Base-by-base conservation (phyloP, 2,329 filamentous ascomycete species). In the Exophiala sideris region DNA sequence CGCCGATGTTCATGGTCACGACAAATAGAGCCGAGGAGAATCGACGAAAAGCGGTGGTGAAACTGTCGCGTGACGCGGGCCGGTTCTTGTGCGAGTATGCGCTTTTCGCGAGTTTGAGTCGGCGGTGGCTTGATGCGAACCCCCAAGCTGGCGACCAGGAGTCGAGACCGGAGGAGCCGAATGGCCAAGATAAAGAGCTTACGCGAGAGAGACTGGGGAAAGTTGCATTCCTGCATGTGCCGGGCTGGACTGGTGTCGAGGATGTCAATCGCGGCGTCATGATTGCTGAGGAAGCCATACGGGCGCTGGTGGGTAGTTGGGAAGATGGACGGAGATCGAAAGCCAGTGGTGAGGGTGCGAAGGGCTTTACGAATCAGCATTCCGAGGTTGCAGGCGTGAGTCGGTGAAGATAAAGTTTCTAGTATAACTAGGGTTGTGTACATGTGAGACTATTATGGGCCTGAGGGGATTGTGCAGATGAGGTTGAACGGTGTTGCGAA, bases 61-160 rank as follows among this genome's bases (percentile, higher is more conserved):
- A 82, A 32, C 73, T 87, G 36, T 89, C 86, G 0, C 79, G 84
- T 40, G 85, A 91, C 61, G 83, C 88, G 0, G 88, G 88, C 2
- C 79, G 79, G 16, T 91, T 86, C 68, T 75, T 91, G 12, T 91
- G 88, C 70, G 88, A 91, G 66, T 91, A 88, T 65, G 89, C 87
- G 61, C 89, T 87, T 69, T 90, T 84, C 70, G 51, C 79, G 79
- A 64, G 62, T 47, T 41, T 64, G 51, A 59, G 57, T 42, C 42
- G 50, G 7, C 21, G 57, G 35, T 58, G 59, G 54, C 3, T 58
- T 36, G 59, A 62, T 12, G 54, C 48, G 18, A 29, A 29, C 24
- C 24, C 24, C 24, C 24, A 29, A 29, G 24, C 24, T 29, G 24
- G 24, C 24, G 24, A 35, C 18, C 44, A 52, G 39, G 70, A 69